Percentiles rank a stretch among this genome's conserved stretches.
Conservation (phyloP, 352 stramenopile species). For the Bremia lactucae region DNA sequence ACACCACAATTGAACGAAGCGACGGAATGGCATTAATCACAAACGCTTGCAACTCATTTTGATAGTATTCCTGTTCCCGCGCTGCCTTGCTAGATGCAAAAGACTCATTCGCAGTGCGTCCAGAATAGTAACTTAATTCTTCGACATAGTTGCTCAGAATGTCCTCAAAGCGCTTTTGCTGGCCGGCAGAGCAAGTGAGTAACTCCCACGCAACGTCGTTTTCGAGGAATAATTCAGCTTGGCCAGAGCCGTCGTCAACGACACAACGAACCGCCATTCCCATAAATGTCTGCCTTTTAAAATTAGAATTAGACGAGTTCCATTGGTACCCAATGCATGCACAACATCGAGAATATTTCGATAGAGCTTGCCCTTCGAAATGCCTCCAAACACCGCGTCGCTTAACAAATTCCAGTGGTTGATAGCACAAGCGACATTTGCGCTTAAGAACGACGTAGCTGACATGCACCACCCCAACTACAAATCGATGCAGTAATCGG, state of each 20-base stretch:
- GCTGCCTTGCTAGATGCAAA: conserved; percentile 21
- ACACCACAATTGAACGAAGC: conserved; percentile 29
- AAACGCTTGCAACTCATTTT: conserved; percentile 49
- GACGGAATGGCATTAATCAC: conserved; percentile 21
- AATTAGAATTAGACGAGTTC: conserved; percentile 17
- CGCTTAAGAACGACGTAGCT: conserved; percentile 70
- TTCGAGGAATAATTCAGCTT: conserved; percentile 64
- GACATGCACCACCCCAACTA: conserved; percentile 60
- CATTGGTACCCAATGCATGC: conserved; percentile 21
- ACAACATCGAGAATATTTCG: conserved; percentile 10
- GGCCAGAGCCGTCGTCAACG: conserved; percentile 65
- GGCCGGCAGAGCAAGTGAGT: conserved; percentile 30
- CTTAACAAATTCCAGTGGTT: conserved; percentile 33
- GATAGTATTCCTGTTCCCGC: conserved; percentile 41
- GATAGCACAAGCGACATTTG: conserved; percentile 46
- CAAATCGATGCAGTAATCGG: conserved; percentile 39
- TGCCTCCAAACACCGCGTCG: conserved; percentile 36
- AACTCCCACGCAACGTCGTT: conserved; percentile 66
- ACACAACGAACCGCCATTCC: conserved; percentile 41
- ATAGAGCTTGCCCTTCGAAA: background rate
- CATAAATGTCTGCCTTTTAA: conserved; percentile 31
- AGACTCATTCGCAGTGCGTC: conserved; percentile 14
- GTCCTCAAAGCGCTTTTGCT: conserved; percentile 36
- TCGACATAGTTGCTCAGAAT: conserved; percentile 30
- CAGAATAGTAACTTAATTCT: conserved; percentile 51